Base-by-base conservation (phyloP, 176 grass and related monocot species). In the Bonia amplexicaulis region DNA sequence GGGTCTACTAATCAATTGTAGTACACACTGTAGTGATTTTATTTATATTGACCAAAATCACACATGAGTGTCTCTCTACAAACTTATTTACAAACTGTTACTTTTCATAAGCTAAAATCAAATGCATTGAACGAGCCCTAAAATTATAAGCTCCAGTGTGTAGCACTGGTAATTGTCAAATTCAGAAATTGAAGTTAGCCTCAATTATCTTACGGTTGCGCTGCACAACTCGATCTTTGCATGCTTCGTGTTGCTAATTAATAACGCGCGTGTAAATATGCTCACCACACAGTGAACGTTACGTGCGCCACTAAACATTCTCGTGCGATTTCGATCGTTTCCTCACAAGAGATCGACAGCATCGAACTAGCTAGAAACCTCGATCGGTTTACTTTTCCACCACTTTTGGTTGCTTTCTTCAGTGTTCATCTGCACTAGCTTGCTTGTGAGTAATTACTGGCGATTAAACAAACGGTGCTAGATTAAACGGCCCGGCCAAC, bases 141-240 rank as follows among this genome's bases (percentile, higher is more conserved):
- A n/a, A n/a, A n/a, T 35, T 74, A 79, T 63, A 45, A 53, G 71
- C 47, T 49, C 27, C 29, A 31, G 33, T 45, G 9, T 53, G 52
- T 7, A 22, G 62, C 25, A 15, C 5, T 22, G 47, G 20, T 16
- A 55, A 9, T 49, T 76, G 12, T 76, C 86, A 52, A 83, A 41
- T n/a, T 6, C 27, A 31, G 12, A 71, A 77, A 64, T 33, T 46
- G 3, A 48, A 9, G 20, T 13, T 76, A 71, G 69, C 10, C 25
- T 42, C n/a, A n/a, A n/a, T n/a, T 26, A 26, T 42, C 66, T 49
- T 11, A 79, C n/a, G 37, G 55, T 79, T 33, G n/a, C 2, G 12
- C 45, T 80, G 33, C n/a, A 17, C 46, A 69, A 87, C 51, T 82
- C 77, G 76, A 47, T 17, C 60, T 87, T 58, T 57, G 35, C 61